Conservation (phyloP, 768 basidiomycete genomes). For the Nevesoporus exiguus region DNA sequence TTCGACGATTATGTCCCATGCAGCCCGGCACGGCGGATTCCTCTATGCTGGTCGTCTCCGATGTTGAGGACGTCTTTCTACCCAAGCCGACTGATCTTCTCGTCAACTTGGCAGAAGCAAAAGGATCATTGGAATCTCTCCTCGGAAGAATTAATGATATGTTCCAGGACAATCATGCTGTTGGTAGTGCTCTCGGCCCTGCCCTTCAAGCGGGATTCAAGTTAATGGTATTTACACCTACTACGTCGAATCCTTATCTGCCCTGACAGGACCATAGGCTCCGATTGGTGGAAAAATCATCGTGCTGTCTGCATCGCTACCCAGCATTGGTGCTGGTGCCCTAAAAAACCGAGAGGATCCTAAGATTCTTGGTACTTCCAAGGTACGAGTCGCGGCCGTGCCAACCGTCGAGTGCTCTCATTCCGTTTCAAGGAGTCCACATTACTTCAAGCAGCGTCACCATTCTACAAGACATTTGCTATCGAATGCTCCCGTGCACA, state of each 20-base stretch:
- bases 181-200: conserved; percentile 92
- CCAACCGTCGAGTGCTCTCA: conserved; percentile 1
- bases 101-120: conserved; percentile 86
- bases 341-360: conserved; percentile 97
- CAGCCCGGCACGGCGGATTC: conserved; percentile 74
- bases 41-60: conserved; percentile 95
- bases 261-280: conserved; percentile 44
- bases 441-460: conserved; percentile 86
- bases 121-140: conserved; percentile 74
- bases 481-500: conserved; percentile 98
- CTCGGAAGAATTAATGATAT: conserved; percentile 87
- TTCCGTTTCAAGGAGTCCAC: conserved; percentile 66
- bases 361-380: conserved; percentile 91
- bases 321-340: conserved; percentile 83
- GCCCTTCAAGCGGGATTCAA: conserved; percentile 96
- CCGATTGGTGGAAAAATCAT: conserved; percentile 95
- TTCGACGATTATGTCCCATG: not conserved
- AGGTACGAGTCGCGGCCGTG: conserved; percentile 44
- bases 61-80: conserved; percentile 95
- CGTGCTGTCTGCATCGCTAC: conserved; percentile 80
- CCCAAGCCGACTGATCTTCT: conserved; percentile 97
- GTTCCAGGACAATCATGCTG: conserved; percentile 94
- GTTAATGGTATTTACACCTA: conserved; percentile 63
- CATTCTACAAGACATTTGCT: conserved; percentile 98
- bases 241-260: not conserved